Percentiles rank a stretch among this genome's conserved stretches.
Evolutionary conservation across 345 rosid species (phyloP).

Genomic region (Cardamine occulta): DNA sequence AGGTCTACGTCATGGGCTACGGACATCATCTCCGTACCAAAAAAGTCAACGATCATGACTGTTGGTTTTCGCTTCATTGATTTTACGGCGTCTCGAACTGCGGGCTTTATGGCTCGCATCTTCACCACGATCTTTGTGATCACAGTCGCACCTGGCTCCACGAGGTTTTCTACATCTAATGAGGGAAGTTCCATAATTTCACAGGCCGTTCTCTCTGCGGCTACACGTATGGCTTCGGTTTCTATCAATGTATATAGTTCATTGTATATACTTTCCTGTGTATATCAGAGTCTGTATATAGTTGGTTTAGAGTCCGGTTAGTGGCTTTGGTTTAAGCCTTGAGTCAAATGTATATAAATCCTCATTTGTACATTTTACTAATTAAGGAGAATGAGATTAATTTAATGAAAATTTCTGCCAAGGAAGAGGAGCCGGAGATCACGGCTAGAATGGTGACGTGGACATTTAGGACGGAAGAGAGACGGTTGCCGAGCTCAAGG

Average conservation of each 20-base stretch:
- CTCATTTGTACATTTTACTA: too few relatives aligned
- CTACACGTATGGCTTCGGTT: constrained; percentile 33
- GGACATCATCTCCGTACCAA: constrained; percentile 49
- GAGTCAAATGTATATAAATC: too few relatives aligned
- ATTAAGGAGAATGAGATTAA: too few relatives aligned
- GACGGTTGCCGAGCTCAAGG: constrained; percentile 58
- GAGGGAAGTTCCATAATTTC: constrained; percentile 45
- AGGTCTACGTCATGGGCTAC: constrained; percentile 52
- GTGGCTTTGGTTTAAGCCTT: too few relatives aligned
- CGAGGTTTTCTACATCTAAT: constrained; percentile 38
- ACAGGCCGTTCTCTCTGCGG: constrained; percentile 28
- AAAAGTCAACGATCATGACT: constrained; percentile 54
- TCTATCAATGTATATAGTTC: neutral
- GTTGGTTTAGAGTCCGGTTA: too few relatives aligned
- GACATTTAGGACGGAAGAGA: constrained; percentile 40
- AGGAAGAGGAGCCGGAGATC: constrained; percentile 28
- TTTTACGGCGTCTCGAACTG: constrained; percentile 44
- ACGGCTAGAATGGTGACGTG: constrained; percentile 52
- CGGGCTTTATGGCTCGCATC: constrained; percentile 50
- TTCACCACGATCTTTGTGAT: constrained; percentile 33
- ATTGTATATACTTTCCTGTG: too few relatives aligned
- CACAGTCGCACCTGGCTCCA: constrained; percentile 41
- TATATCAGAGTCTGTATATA: too few relatives aligned
- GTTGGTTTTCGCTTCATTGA: constrained; percentile 46
- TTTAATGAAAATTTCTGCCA: constrained; percentile 12